A percentile compares a stretch with the other conserved stretches of the same genome.
These are phyloP conservation scores for Fragilaria crotonensis DNA, from an alignment of 108 stramenopile genomes.

Conservation along the genomic window DNA sequence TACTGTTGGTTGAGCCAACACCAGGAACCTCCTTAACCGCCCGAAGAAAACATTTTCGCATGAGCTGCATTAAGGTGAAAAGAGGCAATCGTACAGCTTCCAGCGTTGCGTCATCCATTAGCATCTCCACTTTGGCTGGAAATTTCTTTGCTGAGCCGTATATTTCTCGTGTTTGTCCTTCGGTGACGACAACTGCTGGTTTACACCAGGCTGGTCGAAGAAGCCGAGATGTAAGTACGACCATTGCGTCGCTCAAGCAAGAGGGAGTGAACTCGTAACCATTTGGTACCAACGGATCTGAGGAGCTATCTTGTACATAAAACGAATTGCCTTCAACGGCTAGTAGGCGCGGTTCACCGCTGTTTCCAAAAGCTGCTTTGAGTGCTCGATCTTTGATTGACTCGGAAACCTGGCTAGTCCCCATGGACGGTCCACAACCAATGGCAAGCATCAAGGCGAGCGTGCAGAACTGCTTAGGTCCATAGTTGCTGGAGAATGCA, in stretches of 20 bases:
- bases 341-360: slow-evolving; percentile 5
- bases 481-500: slow-evolving; percentile 67
- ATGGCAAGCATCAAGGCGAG: slow-evolving; percentile 71
- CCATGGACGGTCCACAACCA: slow-evolving; percentile 30
- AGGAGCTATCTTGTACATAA: not conserved
- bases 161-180: slow-evolving; percentile 39
- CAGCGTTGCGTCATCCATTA: slow-evolving; percentile 54
- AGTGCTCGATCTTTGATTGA: slow-evolving; percentile 9
- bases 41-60: slow-evolving; percentile 46
- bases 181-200: slow-evolving; percentile 80
- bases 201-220: slow-evolving; percentile 86
- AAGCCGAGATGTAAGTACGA: slow-evolving; percentile 50
- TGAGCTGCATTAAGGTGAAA: slow-evolving; percentile 33
- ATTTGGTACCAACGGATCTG: slow-evolving; percentile 32
- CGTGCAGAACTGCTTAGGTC: slow-evolving; percentile 72
- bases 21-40: slow-evolving; percentile 63
- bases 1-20: slow-evolving; percentile 5
- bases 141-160: slow-evolving; percentile 19
- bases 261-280: slow-evolving; percentile 68
- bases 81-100: slow-evolving; percentile 54
- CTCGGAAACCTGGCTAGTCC: slow-evolving; percentile 28
- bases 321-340: slow-evolving; percentile 3
- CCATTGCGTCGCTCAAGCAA: slow-evolving; percentile 61
- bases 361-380: slow-evolving; percentile 17
- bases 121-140: slow-evolving; percentile 78